Conservation (phyloP, 2,329 filamentous ascomycete species). For the Verticillium klebahnii region DNA sequence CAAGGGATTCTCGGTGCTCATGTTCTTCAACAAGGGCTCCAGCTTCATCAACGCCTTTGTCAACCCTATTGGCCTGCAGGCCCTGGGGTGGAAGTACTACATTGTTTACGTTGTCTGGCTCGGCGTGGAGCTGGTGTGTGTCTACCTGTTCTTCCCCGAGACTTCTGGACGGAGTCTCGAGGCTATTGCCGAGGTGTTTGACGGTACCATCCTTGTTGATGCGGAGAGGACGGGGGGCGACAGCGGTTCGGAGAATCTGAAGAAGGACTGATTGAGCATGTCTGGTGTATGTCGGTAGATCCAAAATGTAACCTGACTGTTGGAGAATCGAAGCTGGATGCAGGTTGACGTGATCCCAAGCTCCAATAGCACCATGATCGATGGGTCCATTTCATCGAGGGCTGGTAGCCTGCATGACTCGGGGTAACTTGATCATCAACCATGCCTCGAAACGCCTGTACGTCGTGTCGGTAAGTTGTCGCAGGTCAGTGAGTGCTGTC, state of each 20-base stretch:
- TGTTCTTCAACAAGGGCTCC: slow-evolving; percentile 13
- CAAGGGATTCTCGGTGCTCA: slow-evolving; percentile 35
- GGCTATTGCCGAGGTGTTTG: slow-evolving; percentile 10
- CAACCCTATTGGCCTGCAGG: slow-evolving; percentile 45
- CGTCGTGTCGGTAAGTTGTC: not conserved
- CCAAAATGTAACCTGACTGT: not conserved
- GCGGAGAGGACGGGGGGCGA: not conserved
- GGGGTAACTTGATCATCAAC: not conserved
- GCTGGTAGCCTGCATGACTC: not conserved
- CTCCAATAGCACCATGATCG: not conserved
- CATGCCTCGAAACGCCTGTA: slow-evolving; percentile 1
- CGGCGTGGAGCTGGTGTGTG: slow-evolving; percentile 6
- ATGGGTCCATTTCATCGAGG: not conserved
- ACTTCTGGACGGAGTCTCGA: slow-evolving; percentile 11
- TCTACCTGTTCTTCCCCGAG: slow-evolving; percentile 14
- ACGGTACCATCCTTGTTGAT: slow-evolving; percentile 3
- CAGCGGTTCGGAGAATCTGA: not conserved
- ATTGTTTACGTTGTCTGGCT: slow-evolving; percentile 22
- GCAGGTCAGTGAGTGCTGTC: not conserved
- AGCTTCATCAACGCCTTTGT: slow-evolving; percentile 31
- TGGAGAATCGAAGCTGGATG: not conserved
- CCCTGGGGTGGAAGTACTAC: slow-evolving; percentile 46
- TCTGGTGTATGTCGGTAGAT: not conserved
- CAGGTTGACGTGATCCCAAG: not conserved
- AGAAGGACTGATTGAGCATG: not conserved